Conservation (phyloP, 441 rosid species). For the Euphorbia schlechtendalii region DNA sequence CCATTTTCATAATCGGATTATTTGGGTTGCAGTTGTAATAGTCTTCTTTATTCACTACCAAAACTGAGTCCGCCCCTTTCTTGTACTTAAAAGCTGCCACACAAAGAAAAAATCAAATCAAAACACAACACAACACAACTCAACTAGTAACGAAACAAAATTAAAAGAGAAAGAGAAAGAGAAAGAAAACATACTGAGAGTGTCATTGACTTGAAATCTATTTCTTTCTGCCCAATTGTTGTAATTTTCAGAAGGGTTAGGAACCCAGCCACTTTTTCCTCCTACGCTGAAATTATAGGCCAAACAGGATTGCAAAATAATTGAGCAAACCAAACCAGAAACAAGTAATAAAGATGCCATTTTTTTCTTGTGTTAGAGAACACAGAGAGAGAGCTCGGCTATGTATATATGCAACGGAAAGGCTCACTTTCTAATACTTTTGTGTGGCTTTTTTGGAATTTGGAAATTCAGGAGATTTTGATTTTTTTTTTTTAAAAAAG, state of each 20-base stretch:
- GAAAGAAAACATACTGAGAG: conserved; percentile 35
- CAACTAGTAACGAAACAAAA: too few relatives aligned
- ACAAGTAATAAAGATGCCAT: conserved; percentile 4
- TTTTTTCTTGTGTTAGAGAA: too few relatives aligned
- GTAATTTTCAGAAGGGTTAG: conserved; percentile 44
- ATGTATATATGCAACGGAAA: too few relatives aligned
- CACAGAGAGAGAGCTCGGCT: not conserved
- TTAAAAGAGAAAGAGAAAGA: not conserved
- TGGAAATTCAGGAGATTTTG: too few relatives aligned
- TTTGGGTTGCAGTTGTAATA: conserved; percentile 43
- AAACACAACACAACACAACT: too few relatives aligned
- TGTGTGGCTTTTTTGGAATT: too few relatives aligned
- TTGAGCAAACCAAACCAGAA: conserved; percentile 11
- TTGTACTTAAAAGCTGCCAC: conserved; percentile 58
- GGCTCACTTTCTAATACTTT: too few relatives aligned
- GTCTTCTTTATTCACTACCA: conserved; percentile 51
- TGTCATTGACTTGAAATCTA: conserved; percentile 56
- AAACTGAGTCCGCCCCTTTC: conserved; percentile 61
- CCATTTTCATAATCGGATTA: conserved; percentile 38
- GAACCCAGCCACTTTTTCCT: conserved; percentile 63
- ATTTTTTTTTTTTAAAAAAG: too few relatives aligned
- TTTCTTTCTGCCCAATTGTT: conserved; percentile 45
- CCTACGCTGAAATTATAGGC: conserved; percentile 43
- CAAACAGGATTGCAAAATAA: conserved; percentile 17
- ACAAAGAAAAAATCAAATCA: too few relatives aligned